These are phyloP conservation scores for Penicillium fimorum DNA, from an alignment of 495 filamentous ascomycete species.

Conservation along the genomic window DNA sequence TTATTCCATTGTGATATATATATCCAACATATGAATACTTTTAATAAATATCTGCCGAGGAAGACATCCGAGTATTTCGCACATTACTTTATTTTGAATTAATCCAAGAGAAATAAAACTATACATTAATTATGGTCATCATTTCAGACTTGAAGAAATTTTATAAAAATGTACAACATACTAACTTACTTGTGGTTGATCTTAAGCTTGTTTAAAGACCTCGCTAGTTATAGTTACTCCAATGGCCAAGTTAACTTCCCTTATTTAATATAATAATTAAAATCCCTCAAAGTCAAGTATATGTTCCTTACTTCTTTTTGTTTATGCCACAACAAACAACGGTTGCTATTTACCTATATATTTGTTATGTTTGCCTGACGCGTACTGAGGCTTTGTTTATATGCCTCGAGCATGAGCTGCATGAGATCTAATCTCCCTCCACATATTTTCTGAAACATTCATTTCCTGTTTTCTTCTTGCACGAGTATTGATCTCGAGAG, in stretches of 20 bases:
- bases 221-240: neutral
- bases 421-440: constrained; percentile 6
- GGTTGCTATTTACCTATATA: neutral
- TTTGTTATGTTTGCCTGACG: neutral
- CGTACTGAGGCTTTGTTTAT: constrained; percentile 2
- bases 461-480: constrained; percentile 2
- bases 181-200: neutral
- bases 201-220: neutral
- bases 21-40: neutral
- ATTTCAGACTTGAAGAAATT: neutral
- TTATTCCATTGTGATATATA: neutral
- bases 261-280: neutral
- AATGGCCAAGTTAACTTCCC: neutral
- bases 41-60: neutral
- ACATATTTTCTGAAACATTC: constrained; percentile 2
- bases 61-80: neutral
- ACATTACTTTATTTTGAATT: neutral
- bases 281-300: neutral
- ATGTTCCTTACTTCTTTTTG: neutral
- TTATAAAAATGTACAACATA: neutral
- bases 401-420: neutral
- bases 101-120: neutral
- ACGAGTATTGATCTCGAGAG: neutral
- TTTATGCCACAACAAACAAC: neutral
- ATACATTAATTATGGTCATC: neutral